These are phyloP conservation scores for Ophiosphaerella herpotricha DNA, from an alignment of 2,329 filamentous ascomycete genomes.

Conservation along the genomic window DNA sequence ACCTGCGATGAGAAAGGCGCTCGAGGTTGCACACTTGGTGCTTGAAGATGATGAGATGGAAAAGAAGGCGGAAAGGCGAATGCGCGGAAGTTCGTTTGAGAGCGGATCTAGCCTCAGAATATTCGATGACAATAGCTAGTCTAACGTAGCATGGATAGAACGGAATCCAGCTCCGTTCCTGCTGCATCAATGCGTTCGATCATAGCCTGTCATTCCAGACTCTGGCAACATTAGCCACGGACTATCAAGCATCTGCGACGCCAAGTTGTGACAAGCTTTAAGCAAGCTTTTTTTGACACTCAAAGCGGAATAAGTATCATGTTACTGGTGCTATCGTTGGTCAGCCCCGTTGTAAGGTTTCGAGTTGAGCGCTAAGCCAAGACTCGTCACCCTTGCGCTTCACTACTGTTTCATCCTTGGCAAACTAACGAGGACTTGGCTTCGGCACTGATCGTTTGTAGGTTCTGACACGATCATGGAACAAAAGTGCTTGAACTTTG, in stretches of 20 bases:
- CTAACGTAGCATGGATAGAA: slow-evolving; percentile 9
- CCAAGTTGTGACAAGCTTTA: slow-evolving; percentile 28
- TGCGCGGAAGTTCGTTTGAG: slow-evolving; percentile 3
- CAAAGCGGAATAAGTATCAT: slow-evolving; percentile 14
- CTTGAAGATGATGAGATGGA: slow-evolving; percentile 1
- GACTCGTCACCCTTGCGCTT: slow-evolving; percentile 28
- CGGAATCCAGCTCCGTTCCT: slow-evolving; percentile 4
- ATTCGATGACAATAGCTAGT: slow-evolving; percentile 1
- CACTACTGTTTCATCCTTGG: slow-evolving; percentile 45
- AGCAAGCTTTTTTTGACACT: slow-evolving; percentile 32
- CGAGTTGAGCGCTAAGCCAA: slow-evolving; percentile 30
- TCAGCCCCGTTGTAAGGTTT: slow-evolving; percentile 26
- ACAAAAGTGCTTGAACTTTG: slow-evolving; percentile 13
- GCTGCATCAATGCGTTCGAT: slow-evolving; percentile 1
- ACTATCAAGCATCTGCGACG: slow-evolving; percentile 12
- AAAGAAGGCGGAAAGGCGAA: slow-evolving; percentile 2
- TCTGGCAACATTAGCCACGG: slow-evolving; percentile 27
- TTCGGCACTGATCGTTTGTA: slow-evolving; percentile 8
- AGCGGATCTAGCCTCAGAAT: not conserved
- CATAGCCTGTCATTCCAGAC: slow-evolving; percentile 8
- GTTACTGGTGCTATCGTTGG: slow-evolving; percentile 22
- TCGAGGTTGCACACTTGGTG: not conserved
- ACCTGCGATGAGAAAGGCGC: slow-evolving; percentile 22
- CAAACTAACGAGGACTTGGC: slow-evolving; percentile 29
- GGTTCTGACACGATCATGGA: slow-evolving; percentile 35